Evolutionary conservation across 331 rosid genomes (phyloP), one percentile per base, ranked within the genome.

Genomic region (Pyracantha coccinea): DNA sequence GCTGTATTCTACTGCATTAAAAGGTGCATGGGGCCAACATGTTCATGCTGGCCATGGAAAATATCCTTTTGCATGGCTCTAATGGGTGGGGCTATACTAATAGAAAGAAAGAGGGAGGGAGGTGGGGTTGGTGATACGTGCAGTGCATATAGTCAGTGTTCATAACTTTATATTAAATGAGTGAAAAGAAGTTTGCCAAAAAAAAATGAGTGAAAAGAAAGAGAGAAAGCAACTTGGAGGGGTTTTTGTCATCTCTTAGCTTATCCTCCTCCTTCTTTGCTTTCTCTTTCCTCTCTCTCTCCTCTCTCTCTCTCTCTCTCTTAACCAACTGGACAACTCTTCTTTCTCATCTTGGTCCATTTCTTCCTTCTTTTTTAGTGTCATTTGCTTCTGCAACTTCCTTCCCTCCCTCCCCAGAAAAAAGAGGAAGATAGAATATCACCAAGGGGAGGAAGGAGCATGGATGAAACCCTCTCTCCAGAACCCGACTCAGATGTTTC

Each of bases 201-300:
- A n/a, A n/a, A n/a, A 77, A 87, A 81, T 89, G 88, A 55, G 74
- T 75, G 86, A 87, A 86, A 83, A 81, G 84, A 75, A 75, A 66
- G 59, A 69, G 35, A 73, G 83, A 84, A 79, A 69, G 88, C 91
- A 76, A 87, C 88, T 79, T 75, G 88, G 28, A 52, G 55, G 27
- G 60, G 20, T 33, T 76, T 84, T 74, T 87, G 86, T 81, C 88
- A 82, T 84, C 74, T 75, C 85, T 2, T 69, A 69, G 60, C 69
- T 71, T 63, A 52, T 20, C 85, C 63, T 38, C 45, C 45, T 82
- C 65, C 72, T 72, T 17, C 23, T 77, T 67, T 58, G 19, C 66
- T 74, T 72, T 83, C 82, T 24, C 69, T 38, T 72, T 76, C 85
- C 3, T 53, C 33, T 58, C 54, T 47, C 55, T 50, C 55, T 16